A percentile compares a stretch with the other conserved stretches of the same genome.
Evolutionary conservation across 2,329 filamentous ascomycete species (phyloP).

Genomic region (Aplosporella prunicola): DNA sequence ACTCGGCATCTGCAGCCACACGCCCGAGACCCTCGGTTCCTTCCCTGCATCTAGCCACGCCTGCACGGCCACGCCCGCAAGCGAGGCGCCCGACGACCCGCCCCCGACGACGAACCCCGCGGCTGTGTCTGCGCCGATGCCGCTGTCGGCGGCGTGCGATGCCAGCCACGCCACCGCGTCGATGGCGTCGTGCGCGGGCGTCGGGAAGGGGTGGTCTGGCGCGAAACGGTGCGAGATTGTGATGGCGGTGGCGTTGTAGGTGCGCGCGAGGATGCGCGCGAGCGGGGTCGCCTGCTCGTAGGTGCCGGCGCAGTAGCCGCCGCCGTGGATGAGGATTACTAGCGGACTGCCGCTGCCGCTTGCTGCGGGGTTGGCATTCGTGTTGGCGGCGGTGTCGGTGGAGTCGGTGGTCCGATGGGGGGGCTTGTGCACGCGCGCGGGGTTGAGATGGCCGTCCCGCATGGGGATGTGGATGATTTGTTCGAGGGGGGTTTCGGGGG

Average conservation of each 20-base stretch:
- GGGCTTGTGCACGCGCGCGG: background rate
- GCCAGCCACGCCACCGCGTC: constrained; percentile 24
- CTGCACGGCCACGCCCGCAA: constrained; percentile 1
- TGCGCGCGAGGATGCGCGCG: background rate
- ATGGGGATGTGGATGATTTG: constrained; percentile 5
- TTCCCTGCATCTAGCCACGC: background rate
- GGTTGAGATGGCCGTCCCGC: constrained; percentile 5
- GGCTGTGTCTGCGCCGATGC: background rate
- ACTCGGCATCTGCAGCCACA: constrained; percentile 2
- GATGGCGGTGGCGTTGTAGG: constrained; percentile 16
- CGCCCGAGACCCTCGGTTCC: background rate
- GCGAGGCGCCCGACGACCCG: constrained; percentile 1
- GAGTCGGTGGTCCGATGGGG: background rate
- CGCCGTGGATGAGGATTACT: constrained; percentile 5
- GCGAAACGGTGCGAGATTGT: constrained; percentile 29
- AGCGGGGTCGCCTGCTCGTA: background rate
- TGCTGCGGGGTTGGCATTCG: background rate
- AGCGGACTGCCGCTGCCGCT: background rate
- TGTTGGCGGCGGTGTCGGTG: no score
- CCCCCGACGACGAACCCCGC: background rate
- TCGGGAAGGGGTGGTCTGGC: constrained; percentile 28
- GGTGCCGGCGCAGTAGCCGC: constrained; percentile 5
- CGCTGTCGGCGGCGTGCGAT: background rate
- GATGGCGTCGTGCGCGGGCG: constrained; percentile 25
- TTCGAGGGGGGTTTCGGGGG: constrained; percentile 1